Evolutionary conservation across 2,329 filamentous ascomycete species (phyloP).

Genomic region (Nigrospora sphaerica): DNA sequence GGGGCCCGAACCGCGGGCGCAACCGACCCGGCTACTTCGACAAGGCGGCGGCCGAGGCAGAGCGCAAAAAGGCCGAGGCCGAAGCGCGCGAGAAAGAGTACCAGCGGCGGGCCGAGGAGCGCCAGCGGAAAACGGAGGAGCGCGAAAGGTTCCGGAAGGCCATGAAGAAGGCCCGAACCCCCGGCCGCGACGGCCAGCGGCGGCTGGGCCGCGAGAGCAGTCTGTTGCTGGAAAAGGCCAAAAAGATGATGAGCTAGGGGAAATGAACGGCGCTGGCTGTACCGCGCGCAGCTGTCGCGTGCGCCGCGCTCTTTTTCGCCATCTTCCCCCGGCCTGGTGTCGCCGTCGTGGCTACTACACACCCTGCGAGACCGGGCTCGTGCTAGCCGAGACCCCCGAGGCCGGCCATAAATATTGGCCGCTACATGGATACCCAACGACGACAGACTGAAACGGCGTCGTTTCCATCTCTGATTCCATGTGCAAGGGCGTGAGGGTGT

Average conservation of each 20-base stretch:
- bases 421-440: too few relatives aligned
- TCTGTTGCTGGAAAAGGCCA: constrained; percentile 70
- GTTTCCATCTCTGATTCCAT: too few relatives aligned
- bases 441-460: too few relatives aligned
- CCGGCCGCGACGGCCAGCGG: constrained; percentile 63
- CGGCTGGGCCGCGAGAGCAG: constrained; percentile 77
- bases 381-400: too few relatives aligned
- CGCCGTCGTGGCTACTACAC: too few relatives aligned
- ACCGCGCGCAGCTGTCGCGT: too few relatives aligned
- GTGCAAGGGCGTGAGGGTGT: too few relatives aligned
- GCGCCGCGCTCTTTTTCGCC: too few relatives aligned
- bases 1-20: constrained; percentile 11
- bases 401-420: too few relatives aligned
- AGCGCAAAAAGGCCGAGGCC: constrained; percentile 31
- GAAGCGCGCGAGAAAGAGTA: constrained; percentile 35
- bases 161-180: constrained; percentile 66
- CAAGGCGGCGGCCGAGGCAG: constrained; percentile 50
- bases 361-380: too few relatives aligned
- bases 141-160: constrained; percentile 58
- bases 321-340: too few relatives aligned
- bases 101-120: constrained; percentile 50
- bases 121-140: constrained; percentile 57
- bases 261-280: background rate
- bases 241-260: constrained; percentile 54
- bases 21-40: constrained; percentile 51